A percentile compares a stretch with the other conserved stretches of the same genome.
These are phyloP conservation scores for Alternaria triticimaculans DNA, from an alignment of 2,329 filamentous ascomycete species.

Conservation along the genomic window DNA sequence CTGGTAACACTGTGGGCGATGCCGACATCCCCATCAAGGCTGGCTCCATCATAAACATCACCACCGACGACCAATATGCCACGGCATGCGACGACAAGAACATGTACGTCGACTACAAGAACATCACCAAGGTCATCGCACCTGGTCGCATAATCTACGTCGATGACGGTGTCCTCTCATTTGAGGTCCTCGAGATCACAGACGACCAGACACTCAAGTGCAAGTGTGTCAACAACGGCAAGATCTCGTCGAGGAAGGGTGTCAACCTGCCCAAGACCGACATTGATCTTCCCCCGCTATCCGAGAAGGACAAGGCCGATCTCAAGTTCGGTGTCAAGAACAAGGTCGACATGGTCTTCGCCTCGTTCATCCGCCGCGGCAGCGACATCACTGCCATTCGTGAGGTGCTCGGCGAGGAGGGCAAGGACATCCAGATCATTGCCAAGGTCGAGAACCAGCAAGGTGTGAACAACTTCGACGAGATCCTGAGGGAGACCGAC, in stretches of 20 bases:
- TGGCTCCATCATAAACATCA: constrained; percentile 90
- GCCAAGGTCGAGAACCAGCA: constrained; percentile 99
- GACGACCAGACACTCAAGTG: constrained; percentile 89
- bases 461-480: constrained; percentile 98
- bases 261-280: constrained; percentile 99
- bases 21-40: constrained; percentile 80
- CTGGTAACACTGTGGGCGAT: constrained; percentile 75
- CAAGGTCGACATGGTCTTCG: constrained; percentile 98
- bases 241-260: constrained; percentile 98
- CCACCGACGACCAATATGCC: constrained; percentile 92
- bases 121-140: constrained; percentile 98
- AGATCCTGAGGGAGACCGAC: constrained; percentile 94
- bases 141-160: constrained; percentile 95
- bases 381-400: constrained; percentile 95
- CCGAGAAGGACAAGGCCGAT: constrained; percentile 97
- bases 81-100: constrained; percentile 85
- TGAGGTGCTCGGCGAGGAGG: constrained; percentile 85
- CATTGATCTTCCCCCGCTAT: constrained; percentile 95
- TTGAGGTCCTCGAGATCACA: constrained; percentile 86
- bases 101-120: constrained; percentile 99
- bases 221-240: constrained; percentile 93
- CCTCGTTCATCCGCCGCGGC: constrained; percentile 94
- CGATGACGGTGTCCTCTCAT: constrained; percentile 96
- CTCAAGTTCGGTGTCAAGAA: constrained; percentile 97
- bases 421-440: constrained; percentile 98